A percentile compares a stretch with the other conserved stretches of the same genome.
phyloP scores from a whole-genome alignment of 2,329 filamentous ascomycete genomes.

The Venturia effusa region DNA sequence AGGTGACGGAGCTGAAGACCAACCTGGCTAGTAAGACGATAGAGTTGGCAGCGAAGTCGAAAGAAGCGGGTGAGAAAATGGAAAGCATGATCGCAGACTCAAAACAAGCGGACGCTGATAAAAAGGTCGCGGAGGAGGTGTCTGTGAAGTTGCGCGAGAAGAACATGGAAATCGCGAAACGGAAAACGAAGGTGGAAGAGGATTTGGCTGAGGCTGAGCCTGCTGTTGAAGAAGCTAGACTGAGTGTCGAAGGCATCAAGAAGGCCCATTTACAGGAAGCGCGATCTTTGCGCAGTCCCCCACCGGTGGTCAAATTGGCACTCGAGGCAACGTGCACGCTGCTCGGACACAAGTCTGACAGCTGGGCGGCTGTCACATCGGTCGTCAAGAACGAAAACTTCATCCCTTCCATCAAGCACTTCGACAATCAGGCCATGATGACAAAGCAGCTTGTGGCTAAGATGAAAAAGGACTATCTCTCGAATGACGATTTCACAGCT shows the following conservation, averaged over 20 bases:
- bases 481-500: conserved; percentile 90
- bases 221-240: conserved; percentile 83
- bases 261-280: conserved; percentile 95
- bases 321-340: conserved; percentile 94
- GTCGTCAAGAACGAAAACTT: conserved; percentile 91
- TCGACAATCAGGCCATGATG: conserved; percentile 94
- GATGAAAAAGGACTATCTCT: conserved; percentile 88
- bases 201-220: conserved; percentile 89
- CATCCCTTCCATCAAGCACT: conserved; percentile 94
- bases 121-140: conserved; percentile 78
- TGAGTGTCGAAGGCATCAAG: conserved; percentile 98
- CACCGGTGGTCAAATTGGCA: conserved; percentile 79
- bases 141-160: conserved; percentile 80
- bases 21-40: conserved; percentile 91
- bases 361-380: conserved; percentile 79
- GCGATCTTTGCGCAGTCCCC: conserved; percentile 89
- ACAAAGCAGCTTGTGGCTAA: conserved; percentile 68
- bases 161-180: conserved; percentile 73
- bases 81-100: conserved; percentile 97
- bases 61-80: conserved; percentile 92
- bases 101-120: conserved; percentile 83
- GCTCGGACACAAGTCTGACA: conserved; percentile 71
- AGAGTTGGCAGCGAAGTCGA: conserved; percentile 86
- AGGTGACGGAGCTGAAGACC: conserved; percentile 82
- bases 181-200: conserved; percentile 72